These are phyloP conservation scores for Lizanozyma gosingica DNA, from an alignment of 1,139 yeast genomes.

Conservation along the genomic window DNA sequence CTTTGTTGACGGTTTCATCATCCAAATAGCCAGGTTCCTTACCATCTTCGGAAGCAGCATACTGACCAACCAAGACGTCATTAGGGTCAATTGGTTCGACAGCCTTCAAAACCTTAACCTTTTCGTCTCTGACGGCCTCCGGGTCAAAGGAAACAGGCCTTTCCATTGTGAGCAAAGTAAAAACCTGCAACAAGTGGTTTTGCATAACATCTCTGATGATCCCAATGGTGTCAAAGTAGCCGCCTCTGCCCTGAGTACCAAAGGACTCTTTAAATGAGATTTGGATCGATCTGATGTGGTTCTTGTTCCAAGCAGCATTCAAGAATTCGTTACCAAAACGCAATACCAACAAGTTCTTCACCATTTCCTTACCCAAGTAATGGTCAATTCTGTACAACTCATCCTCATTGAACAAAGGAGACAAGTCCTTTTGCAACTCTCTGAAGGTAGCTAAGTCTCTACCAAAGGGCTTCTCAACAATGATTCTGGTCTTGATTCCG, in stretches of 20 bases:
- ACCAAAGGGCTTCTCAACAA: constrained; percentile 97
- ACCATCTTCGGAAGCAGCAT: constrained; percentile 77
- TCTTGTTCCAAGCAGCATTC: constrained; percentile 78
- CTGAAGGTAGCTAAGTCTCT: constrained; percentile 76
- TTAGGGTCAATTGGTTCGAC: constrained; percentile 57
- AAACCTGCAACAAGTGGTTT: constrained; percentile 88
- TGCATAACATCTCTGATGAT: constrained; percentile 98
- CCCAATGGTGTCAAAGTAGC: constrained; percentile 91
- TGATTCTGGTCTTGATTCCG: constrained; percentile 67
- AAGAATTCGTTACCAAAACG: constrained; percentile 87
- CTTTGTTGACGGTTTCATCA: constrained; percentile 80
- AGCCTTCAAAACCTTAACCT: constrained; percentile 84
- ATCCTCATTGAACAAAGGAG: constrained; percentile 84
- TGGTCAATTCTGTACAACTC: constrained; percentile 95
- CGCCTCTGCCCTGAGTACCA: constrained; percentile 98
- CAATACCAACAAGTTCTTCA: constrained; percentile 79
- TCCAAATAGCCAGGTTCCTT: constrained; percentile 83
- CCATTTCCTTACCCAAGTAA: constrained; percentile 96
- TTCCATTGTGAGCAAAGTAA: constrained; percentile 91
- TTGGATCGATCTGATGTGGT: constrained; percentile 71
- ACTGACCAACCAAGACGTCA: constrained; percentile 82
- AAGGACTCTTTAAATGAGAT: constrained; percentile 91
- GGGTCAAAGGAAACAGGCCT: constrained; percentile 86
- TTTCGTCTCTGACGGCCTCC: constrained; percentile 92
- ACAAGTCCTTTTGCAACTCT: constrained; percentile 63